Percentiles rank a stretch among this genome's conserved stretches.
phyloP scores from a whole-genome alignment of 139 green algal species.

The Tetradesmus obliquus region DNA sequence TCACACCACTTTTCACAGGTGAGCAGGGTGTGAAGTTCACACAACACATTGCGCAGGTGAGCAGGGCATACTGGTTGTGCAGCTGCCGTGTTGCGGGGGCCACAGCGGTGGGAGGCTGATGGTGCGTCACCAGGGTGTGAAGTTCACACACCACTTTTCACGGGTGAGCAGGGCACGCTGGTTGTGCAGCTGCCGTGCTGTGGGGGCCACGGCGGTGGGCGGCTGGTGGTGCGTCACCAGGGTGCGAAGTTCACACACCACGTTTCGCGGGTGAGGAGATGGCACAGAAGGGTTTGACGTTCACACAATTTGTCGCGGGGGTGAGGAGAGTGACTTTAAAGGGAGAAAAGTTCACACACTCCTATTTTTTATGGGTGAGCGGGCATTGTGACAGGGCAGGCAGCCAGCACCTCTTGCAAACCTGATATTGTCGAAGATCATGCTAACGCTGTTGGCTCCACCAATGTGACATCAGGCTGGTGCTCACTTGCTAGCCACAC shows the following conservation, averaged over 20 bases:
- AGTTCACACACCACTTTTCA: no score
- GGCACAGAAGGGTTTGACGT: not conserved
- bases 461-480: no score
- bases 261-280: conserved; percentile 19
- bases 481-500: no score
- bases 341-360: no score
- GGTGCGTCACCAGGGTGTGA: conserved; percentile 1
- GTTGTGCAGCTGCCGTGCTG: conserved; percentile 48
- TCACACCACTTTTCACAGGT: conserved; percentile 16
- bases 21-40: not conserved
- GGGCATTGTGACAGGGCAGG: no score
- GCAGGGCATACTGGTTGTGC: conserved; percentile 45
- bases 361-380: no score
- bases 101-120: conserved; percentile 36
- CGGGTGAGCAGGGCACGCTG: conserved; percentile 39
- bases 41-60: no score
- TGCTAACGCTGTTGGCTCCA: no score
- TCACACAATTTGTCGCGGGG: no score
- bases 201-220: conserved; percentile 40
- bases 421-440: no score
- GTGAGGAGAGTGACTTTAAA: not conserved
- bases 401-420: no score
- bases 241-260: not conserved
- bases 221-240: not conserved
- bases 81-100: conserved; percentile 45